These are phyloP conservation scores for Thraustotheca clavata DNA, from an alignment of 352 stramenopile genomes.

Conservation along the genomic window DNA sequence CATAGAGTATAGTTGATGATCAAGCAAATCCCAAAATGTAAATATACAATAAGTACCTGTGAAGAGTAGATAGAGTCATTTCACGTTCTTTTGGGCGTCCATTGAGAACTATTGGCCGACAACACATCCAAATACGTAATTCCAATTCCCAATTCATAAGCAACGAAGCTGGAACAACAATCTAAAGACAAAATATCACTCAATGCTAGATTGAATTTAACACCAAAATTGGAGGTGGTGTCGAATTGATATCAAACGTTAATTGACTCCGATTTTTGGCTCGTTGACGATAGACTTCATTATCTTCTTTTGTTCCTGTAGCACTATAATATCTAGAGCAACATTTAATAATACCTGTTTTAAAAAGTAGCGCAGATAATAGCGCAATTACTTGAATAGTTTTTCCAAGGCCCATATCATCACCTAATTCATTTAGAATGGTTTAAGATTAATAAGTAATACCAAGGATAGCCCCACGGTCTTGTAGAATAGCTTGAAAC, in stretches of 20 bases:
- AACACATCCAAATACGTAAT: constrained; percentile 34
- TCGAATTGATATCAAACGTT: not conserved
- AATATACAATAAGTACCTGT: not conserved
- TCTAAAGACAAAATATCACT: not conserved
- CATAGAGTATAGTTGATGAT: too few relatives aligned
- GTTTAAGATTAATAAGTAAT: not conserved
- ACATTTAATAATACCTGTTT: constrained; percentile 26
- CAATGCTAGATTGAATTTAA: too few relatives aligned
- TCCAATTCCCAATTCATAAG: constrained; percentile 22
- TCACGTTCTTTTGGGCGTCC: constrained; percentile 49
- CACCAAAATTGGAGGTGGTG: not conserved
- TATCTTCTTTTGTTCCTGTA: not conserved
- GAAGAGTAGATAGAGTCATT: constrained; percentile 25
- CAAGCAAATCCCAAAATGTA: too few relatives aligned
- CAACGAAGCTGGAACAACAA: constrained; percentile 20
- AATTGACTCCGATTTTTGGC: not conserved
- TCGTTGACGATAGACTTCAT: not conserved
- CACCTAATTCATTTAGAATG: constrained; percentile 29
- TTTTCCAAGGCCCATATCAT: constrained; percentile 80
- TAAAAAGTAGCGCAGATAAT: constrained; percentile 20
- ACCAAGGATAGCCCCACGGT: constrained; percentile 23
- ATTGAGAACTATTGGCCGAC: constrained; percentile 48
- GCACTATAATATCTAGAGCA: too few relatives aligned
- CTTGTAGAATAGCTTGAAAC: constrained; percentile 38
- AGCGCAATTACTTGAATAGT: constrained; percentile 58